Base-by-base conservation (phyloP, 306 rosid genomes). In the Cucurbita pepo region DNA sequence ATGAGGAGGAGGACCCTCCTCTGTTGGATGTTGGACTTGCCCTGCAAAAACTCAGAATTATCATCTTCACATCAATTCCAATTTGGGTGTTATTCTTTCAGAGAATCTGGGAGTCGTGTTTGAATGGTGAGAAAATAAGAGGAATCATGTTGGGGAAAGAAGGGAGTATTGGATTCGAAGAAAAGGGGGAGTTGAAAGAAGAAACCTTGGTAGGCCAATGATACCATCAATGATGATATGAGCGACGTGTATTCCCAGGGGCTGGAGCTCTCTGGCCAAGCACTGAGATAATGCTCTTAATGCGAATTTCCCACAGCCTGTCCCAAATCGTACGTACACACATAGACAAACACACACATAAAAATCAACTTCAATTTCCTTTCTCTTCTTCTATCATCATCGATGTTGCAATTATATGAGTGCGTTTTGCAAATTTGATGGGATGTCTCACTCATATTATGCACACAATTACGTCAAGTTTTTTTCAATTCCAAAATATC, bases 231-330 rank as follows among this genome's bases (percentile, higher is more conserved):
- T 85, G 77, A 94, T 86, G n/a, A 94, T 85, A 77, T 94, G 99
- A 1, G 97, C 97, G 22, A 94, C 82, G 87, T 94, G 99, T 78
- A 94, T 88, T 45, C 99, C 99, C 14, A 78, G 81, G 2, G 92
- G 86, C 48, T 94, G 99, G 72, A 91, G 89, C 85, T 94, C 99
- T 77, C 78, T 91, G 1, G 99, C 93, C 75, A 94, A 38, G 25
- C 99, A 94, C 67, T 89, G 99, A 19, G 99, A 86, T 2, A 94
- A 81, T 12, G 86, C 99, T 74, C 99, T 89, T 76, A 91, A 78
- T 0, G 99, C 99, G 66, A 94, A 94, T 80, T 94, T 94, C 66
- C 99, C 99, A 76, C 99, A 91, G 72, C 99, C 99, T 94, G 82
- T 48, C 50, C 18, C 77, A 36, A 56, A 69, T 57, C 11, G 36